These are phyloP conservation scores for Dalbergia cultrata DNA, from an alignment of 306 rosid species.

Conservation along the genomic window DNA sequence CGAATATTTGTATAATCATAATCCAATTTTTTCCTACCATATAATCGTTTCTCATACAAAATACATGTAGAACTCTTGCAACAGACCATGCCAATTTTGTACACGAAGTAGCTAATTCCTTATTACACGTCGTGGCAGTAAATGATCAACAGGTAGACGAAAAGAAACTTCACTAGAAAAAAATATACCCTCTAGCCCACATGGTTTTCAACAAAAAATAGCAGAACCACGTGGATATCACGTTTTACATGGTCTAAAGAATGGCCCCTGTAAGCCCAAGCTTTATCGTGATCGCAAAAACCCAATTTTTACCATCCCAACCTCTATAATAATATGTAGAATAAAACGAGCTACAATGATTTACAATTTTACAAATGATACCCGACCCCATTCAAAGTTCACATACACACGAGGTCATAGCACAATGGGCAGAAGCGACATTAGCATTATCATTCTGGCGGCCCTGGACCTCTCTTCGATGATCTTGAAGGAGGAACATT, in stretches of 20 bases:
- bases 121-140: slow-evolving; percentile 38
- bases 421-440: slow-evolving; percentile 45
- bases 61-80: not conserved
- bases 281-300: slow-evolving; percentile 58
- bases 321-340: slow-evolving; percentile 28
- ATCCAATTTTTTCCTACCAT: no score
- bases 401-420: slow-evolving; percentile 51
- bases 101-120: slow-evolving; percentile 46
- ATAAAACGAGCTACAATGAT: slow-evolving; percentile 50
- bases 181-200: slow-evolving; percentile 61
- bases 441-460: slow-evolving; percentile 36
- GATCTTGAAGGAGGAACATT: slow-evolving; percentile 67
- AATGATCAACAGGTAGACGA: slow-evolving; percentile 43
- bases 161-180: slow-evolving; percentile 44
- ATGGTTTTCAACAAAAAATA: slow-evolving; percentile 74
- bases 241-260: slow-evolving; percentile 70
- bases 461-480: slow-evolving; percentile 61
- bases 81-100: not conserved
- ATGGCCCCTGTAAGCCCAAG: slow-evolving; percentile 56
- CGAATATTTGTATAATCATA: no score
- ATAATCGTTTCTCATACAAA: not conserved
- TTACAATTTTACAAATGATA: slow-evolving; percentile 88
- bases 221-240: slow-evolving; percentile 79
- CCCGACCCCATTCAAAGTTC: slow-evolving; percentile 56
- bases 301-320: slow-evolving; percentile 65